Evolutionary conservation across 257 asterid species (phyloP), one percentile per base, ranked within the genome.

Genomic region (Lithospermum erythrorhizon): DNA sequence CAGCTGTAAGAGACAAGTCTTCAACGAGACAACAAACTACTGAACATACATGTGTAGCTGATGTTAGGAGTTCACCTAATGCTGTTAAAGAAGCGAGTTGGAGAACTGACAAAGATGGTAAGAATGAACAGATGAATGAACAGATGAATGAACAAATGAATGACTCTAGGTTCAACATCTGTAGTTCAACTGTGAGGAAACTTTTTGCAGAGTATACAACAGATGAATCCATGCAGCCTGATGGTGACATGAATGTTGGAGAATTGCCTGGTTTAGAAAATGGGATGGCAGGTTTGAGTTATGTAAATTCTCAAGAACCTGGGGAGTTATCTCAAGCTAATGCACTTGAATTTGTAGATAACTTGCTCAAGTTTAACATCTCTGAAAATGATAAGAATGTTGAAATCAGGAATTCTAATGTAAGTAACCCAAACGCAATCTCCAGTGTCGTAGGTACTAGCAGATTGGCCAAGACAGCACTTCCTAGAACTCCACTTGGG

Each of bases 291-390:
- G 95, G 94, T 55, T 76, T 91, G 78, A 91, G 98, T 77, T 89
- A 91, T 70, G 72, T 68, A 49, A 61, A 72, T 76, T 88, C 97
- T 71, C 94, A 91, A 80, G 97, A 84, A 73, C 98, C 97, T 54
- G 95, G 96, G 68, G 97, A 89, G 61, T 79, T 75, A 24, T 81
- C 99, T 57, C 97, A 89, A 76, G 89, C 89, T 41, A 67, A 79
- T 75, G 99, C 99, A 53, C 86, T 93, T 67, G 89, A 89, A 45
- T 78, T 78, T 41, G 96, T 93, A 59, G 90, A 89, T 68, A 84
- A 59, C 77, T 82, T 84, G 76, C 86, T 93, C 52, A 81, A 80
- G 77, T 77, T 84, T 63, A 80, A 82, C 80, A 71, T 71, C 25
- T 19, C 73, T 68, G 95, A 80, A 59, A 32, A 14, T 61, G 86